Conservation (phyloP, 2,329 filamentous ascomycete genomes). For the Stemphylium beticola region DNA sequence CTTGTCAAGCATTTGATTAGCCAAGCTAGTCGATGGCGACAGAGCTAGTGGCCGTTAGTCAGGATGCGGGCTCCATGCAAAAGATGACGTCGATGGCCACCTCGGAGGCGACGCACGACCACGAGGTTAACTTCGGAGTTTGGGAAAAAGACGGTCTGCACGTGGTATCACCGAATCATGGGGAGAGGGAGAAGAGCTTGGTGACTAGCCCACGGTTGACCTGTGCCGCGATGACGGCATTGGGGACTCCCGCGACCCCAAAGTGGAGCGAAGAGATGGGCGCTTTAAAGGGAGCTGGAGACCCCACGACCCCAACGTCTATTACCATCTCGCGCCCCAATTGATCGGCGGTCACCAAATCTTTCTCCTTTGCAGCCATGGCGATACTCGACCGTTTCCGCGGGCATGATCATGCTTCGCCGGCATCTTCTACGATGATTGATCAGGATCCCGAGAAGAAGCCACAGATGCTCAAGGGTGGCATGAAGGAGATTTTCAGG, state of each 20-base stretch:
- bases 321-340: neutral
- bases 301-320: conserved; percentile 1
- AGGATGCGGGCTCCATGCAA: neutral
- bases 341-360: neutral
- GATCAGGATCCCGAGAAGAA: conserved; percentile 37
- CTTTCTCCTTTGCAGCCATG: conserved; percentile 16
- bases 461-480: conserved; percentile 29
- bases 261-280: conserved; percentile 8
- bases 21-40: neutral
- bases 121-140: neutral
- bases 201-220: neutral
- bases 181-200: neutral
- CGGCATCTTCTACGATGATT: conserved; percentile 29
- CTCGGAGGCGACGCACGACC: neutral
- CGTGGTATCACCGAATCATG: too few species aligned
- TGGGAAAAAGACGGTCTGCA: neutral
- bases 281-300: conserved; percentile 7
- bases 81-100: conserved; percentile 10
- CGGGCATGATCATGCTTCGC: conserved; percentile 22
- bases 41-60: neutral
- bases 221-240: conserved; percentile 13
- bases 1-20: conserved; percentile 10
- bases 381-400: conserved; percentile 28
- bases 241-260: neutral
- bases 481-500: conserved; percentile 38